Evolutionary conservation across 2,329 filamentous ascomycete genomes (phyloP).

Genomic region (Xenoacremonium recifei): DNA sequence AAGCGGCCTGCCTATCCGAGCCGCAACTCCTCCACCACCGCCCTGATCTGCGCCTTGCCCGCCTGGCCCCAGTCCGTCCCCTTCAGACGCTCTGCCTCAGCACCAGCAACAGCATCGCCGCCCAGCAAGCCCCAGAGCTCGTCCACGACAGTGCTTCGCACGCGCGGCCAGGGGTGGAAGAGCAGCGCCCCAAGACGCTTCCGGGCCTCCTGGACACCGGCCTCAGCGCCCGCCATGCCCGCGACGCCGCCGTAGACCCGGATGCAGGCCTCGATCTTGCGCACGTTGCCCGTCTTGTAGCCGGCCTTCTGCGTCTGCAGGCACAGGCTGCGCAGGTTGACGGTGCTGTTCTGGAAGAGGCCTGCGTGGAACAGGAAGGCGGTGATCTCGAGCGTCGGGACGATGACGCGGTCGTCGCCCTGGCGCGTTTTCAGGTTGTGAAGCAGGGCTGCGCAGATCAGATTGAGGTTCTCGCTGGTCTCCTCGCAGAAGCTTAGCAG

Average conservation of each 20-base stretch:
- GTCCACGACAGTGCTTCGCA: slow-evolving; percentile 60
- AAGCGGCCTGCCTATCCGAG: slow-evolving; percentile 26
- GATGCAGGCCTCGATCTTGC: slow-evolving; percentile 77
- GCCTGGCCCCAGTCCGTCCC: slow-evolving; percentile 58
- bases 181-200: slow-evolving; percentile 72
- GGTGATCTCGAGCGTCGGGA: slow-evolving; percentile 74
- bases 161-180: slow-evolving; percentile 77
- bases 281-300: slow-evolving; percentile 78
- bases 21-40: slow-evolving; percentile 42
- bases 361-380: slow-evolving; percentile 72
- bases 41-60: slow-evolving; percentile 45
- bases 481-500: slow-evolving; percentile 54
- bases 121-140: slow-evolving; percentile 53
- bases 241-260: slow-evolving; percentile 75
- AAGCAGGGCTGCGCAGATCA: slow-evolving; percentile 50
- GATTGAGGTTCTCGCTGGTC: slow-evolving; percentile 38
- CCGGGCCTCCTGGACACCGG: slow-evolving; percentile 51
- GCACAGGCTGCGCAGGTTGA: slow-evolving; percentile 60
- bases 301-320: slow-evolving; percentile 73
- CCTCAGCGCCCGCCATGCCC: slow-evolving; percentile 25
- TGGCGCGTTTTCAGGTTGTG: slow-evolving; percentile 53
- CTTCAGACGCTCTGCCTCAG: slow-evolving; percentile 35
- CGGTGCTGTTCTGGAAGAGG: slow-evolving; percentile 40
- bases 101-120: slow-evolving; percentile 24
- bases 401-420: slow-evolving; percentile 66